phyloP scores from a whole-genome alignment of 257 asterid genomes.

The Scutellaria galericulata region DNA sequence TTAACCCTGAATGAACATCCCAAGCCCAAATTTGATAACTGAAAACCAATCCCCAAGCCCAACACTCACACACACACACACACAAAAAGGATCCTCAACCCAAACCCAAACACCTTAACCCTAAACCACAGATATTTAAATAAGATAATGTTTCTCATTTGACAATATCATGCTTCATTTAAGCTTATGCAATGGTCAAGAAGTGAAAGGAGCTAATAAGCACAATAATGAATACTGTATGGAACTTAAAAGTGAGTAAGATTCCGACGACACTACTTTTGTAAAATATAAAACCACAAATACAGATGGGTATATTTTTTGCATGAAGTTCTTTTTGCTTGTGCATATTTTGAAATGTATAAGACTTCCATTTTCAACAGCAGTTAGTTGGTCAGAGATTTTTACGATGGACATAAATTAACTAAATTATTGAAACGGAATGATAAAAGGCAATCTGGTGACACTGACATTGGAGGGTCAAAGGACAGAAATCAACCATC shows the following conservation, averaged over 20 bases:
- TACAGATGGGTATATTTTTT: neutral
- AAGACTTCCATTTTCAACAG: constrained; percentile 9
- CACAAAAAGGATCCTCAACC: neutral
- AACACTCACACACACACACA: neutral
- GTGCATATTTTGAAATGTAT: constrained; percentile 1
- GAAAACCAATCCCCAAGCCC: neutral
- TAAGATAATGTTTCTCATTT: constrained; percentile 19
- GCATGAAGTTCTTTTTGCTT: constrained; percentile 7
- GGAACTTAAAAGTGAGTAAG: constrained; percentile 10
- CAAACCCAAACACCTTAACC: constrained; percentile 14
- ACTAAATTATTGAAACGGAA: constrained; percentile 1
- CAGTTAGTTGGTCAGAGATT: constrained; percentile 1
- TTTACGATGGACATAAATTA: constrained; percentile 5
- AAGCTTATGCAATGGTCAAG: constrained; percentile 13
- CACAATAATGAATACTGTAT: neutral
- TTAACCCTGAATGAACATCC: neutral
- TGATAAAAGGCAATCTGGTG: constrained; percentile 9
- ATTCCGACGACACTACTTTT: neutral
- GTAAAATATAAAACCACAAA: neutral
- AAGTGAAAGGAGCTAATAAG: neutral
- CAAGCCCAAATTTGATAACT: neutral
- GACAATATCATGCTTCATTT: neutral
- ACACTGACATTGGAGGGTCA: constrained; percentile 18
- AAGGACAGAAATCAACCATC: constrained; percentile 15
- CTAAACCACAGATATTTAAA: neutral